Base-by-base conservation (phyloP, 2,329 filamentous ascomycete species). In the Aspergillus arachidicola region DNA sequence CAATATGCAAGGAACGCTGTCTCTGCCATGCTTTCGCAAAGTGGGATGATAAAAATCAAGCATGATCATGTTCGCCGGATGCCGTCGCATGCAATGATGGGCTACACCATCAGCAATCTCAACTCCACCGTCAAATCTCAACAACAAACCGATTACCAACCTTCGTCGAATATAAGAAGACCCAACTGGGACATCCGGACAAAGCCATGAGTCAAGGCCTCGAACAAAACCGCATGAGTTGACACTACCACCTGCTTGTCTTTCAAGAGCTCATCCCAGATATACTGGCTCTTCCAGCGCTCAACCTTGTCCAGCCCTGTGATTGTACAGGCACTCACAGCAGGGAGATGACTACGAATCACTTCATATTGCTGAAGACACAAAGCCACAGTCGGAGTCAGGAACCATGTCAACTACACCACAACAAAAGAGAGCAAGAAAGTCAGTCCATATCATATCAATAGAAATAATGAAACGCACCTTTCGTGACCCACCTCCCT, bases 131-230 rank as follows among this genome's bases (percentile, higher is more conserved):
- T 41, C 6, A 6, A 41, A 41, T 41, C 16, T n/a, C 16, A n/a
- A 41, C 16, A 41, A 41, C 38, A 19, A n/a, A 19, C 38, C 16
- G 16, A 9, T 7, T n/a, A 66, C 78, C 59, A 73, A 90, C 91
- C 91, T 87, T 97, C 93, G 71, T 97, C 93, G 69, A 96, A 91
- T 0, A 96, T 84, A 19, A 96, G 78, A 5, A 97, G 80, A 6
- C 89, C 83, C 26, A 96, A 76, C 2, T 80, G 81, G 0, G 80
- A 73, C 70, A 96, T 84, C 1, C 75, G 81, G 2, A 96, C 85
- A 73, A 96, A 96, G 0, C 84, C 91, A 77, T 95, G 91, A 1
- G 78, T 81, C 46, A 96, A 81, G 3, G 91, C 92, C 76, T 96
- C 91, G 3, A 87, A 79, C 14, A 96, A 82, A 1, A 96, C 84